Evolutionary conservation across 108 stramenopile species (phyloP), one percentile per base, ranked within the genome.

Genomic region (Schizochytrium sp.): DNA sequence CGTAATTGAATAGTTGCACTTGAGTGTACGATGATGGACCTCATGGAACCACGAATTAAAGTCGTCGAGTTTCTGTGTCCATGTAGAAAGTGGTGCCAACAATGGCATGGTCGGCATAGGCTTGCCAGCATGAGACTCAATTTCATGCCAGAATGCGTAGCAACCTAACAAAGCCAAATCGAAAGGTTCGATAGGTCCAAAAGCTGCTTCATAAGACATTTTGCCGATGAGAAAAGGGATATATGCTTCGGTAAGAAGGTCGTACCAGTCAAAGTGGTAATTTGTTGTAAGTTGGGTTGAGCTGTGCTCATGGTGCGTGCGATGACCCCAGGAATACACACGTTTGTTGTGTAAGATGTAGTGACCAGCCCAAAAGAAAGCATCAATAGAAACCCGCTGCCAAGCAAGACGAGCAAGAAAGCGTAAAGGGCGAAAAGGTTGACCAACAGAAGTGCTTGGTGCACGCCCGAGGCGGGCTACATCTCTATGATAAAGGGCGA

Each of bases 211-310:
- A 40, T 83, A 83, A 53, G 28, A 38, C 5, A 53, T n/a, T 5
- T n/a, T 83, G 47, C 28, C 76, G 8, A 55, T 1, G 28, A 83
- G n/a, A 53, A 83, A 49, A 5, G 76, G 76, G 38, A 83, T 50
- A 53, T 83, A 83, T 5, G 76, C 76, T 2, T 83, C 76, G 15
- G 28, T 55, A 28, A 83, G 38, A 38, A 83, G 53, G 40, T 83
- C 76, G 28, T n/a, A 83, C 76, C 76, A 83, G 53, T 83, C 50
- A 50, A 83, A 83, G 47, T 83, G 76, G 28, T 83, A 83, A 53
- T 83, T 83, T 10, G 76, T 83, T 40, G 76, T 83, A 56, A 83
- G 76, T 53, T 49, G 47, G 2, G 76, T 83, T 8, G 47, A n/a
- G 53, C 53, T 83, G 76, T 83, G 76, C 3, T 83, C 76, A 53